These are phyloP conservation scores for Veloboletus limbatus DNA, from an alignment of 1,284 basidiomycete genomes.

Conservation along the genomic window DNA sequence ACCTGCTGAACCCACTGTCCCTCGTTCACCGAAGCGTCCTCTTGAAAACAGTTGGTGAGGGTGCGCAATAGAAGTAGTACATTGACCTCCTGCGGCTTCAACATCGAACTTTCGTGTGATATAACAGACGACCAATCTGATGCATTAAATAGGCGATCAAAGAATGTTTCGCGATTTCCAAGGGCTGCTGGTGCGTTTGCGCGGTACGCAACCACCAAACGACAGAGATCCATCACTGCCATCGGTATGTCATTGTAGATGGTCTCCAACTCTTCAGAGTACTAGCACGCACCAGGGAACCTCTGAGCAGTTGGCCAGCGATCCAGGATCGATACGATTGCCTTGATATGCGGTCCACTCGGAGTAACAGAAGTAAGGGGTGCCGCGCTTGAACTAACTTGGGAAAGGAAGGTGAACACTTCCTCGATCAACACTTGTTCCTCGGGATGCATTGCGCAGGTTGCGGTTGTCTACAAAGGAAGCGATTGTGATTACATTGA, in stretches of 20 bases:
- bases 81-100: constrained; percentile 82
- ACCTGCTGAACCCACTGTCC: constrained; percentile 54
- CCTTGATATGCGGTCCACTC: constrained; percentile 53
- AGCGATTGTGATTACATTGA: constrained; percentile 1
- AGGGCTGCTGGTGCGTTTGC: constrained; percentile 49
- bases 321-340: constrained; percentile 63
- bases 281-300: constrained; percentile 67
- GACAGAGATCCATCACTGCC: constrained; percentile 83
- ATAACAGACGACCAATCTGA: constrained; percentile 58
- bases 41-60: constrained; percentile 78
- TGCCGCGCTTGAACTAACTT: constrained; percentile 43
- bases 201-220: constrained; percentile 72
- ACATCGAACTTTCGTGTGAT: constrained; percentile 51
- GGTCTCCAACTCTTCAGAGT: background rate
- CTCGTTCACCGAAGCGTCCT: constrained; percentile 42
- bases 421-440: constrained; percentile 66
- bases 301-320: constrained; percentile 80
- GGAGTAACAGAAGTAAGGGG: constrained; percentile 35
- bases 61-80: constrained; percentile 81
- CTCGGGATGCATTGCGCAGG: constrained; percentile 65
- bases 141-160: constrained; percentile 63
- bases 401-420: constrained; percentile 61
- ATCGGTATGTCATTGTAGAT: constrained; percentile 1
- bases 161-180: constrained; percentile 50
- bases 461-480: constrained; percentile 54